Base-by-base conservation (phyloP, 169 alveolate species). In the Pseudocohnilembus persalinus region DNA sequence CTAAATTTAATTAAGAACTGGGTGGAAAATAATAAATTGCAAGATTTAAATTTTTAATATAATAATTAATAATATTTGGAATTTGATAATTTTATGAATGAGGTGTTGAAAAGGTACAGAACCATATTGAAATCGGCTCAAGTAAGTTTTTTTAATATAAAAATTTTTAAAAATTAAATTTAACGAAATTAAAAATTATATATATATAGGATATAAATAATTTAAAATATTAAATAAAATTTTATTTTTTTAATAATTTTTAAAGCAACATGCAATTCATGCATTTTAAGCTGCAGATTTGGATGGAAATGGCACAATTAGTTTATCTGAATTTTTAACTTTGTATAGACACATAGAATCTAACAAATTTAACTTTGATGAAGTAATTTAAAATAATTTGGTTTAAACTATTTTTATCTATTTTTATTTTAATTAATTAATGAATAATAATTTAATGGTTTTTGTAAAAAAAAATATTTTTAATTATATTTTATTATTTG, bases 221-320 rank as follows among this genome's bases (percentile, higher is more conserved):
- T n/a, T n/a, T n/a, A n/a, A n/a, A n/a, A n/a, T n/a, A n/a, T n/a
- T n/a, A n/a, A n/a, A n/a, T n/a, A n/a, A n/a, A n/a, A 49, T 11
- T 49, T 49, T 49, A 49, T 49, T 11, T 11, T 49, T 49, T 49
- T 11, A 4, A 11, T 49, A 49, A 11, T 49, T 49, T 49, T 20
- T 4, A 49, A 11, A 49, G 68, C 74, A 72, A 11, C 75, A 74
- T 63, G 90, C 80, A 1, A 86, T 77, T 33, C 77, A 81, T 86
- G 90, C 90, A 31, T 86, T 86, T 29, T 33, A 77, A 63, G 90
- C 90, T 1, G 90, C 90, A 26, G 90, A 86, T 75, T 86, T 86
- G 64, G 90, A 86, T 75, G 83, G 87, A 25, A 86, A 80, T 76
- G 73, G 76, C 65, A 80, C 75, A 63, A 86, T 86, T 28, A 86